Evolutionary conservation across 495 filamentous ascomycete genomes (phyloP), one percentile per base, ranked within the genome.

Genomic region (Aspergillus campestris): DNA sequence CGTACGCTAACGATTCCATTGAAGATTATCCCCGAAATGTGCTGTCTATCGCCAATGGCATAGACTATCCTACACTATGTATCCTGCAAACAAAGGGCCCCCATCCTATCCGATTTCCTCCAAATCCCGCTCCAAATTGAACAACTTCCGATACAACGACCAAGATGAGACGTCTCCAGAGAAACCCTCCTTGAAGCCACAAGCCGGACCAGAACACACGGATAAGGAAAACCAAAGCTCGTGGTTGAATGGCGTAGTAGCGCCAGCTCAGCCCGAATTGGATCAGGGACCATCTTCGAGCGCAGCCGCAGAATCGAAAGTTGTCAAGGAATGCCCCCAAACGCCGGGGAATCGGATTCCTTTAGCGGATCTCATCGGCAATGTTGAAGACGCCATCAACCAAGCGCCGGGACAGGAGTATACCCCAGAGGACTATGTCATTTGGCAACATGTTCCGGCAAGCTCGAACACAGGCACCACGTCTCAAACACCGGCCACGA

Each of bases 311-410:
- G 64, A 66, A 24, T 29, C 49, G 6, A 71, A 72, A 34, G 52
- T 58, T 2, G 42, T 51, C 33, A 72, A 69, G 41, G 64, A 81
- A 61, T 71, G 74, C 48, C 75, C 84, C 3, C 80, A 79, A 34
- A 94, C 91, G 3, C 91, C 91, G 0, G 78, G 80, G 12, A 78
- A 80, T 28, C 75, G 84, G 35, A 69, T 94, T 31, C 78, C 86
- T 36, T 77, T 95, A 51, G 80, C 82, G 29, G 88, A 94, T 48
- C 69, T 97, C 14, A 83, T 96, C 47, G 81, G 83, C 34, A 81
- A 82, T 55, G 70, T 75, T 32, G 86, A 89, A 47, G 70, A 75
- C 45, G 74, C 74, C 3, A 58, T 70, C 40, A 65, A 65, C 34
- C 56, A 57, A 37, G 57, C 59, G 27, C 59, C 63, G 39, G 58